phyloP scores from a whole-genome alignment of 1,139 yeast species.

The Ogataea hybrid region DNA sequence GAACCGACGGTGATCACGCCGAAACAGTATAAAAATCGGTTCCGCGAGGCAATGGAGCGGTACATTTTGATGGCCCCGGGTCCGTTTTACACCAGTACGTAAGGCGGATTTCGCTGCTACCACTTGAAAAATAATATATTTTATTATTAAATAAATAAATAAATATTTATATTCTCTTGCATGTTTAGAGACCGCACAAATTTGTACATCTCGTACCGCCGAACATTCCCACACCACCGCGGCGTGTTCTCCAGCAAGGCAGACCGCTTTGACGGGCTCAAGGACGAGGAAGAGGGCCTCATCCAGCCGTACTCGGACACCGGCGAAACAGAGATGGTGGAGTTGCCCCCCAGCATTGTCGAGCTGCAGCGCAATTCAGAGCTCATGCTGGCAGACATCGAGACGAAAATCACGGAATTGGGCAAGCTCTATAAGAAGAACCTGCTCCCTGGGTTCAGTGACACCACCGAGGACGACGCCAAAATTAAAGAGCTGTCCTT shows the following conservation, averaged over 20 bases:
- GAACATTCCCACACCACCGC: constrained; percentile 60
- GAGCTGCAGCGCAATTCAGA: constrained; percentile 76
- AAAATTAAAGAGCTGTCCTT: constrained; percentile 74
- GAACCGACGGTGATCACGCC: constrained; percentile 98
- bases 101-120: no score
- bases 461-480: constrained; percentile 64
- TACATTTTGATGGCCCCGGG: constrained; percentile 95
- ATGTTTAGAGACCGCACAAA: constrained; percentile 80
- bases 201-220: constrained; percentile 64
- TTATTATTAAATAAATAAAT: neutral
- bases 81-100: constrained; percentile 50
- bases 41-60: constrained; percentile 97
- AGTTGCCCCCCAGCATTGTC: constrained; percentile 72
- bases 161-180: neutral
- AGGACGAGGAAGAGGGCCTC: constrained; percentile 58
- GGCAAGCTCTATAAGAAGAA: constrained; percentile 75
- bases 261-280: constrained; percentile 39
- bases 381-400: constrained; percentile 49
- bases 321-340: constrained; percentile 38
- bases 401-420: constrained; percentile 51
- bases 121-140: neutral
- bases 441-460: constrained; percentile 82
- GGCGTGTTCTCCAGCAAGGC: constrained; percentile 14
- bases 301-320: constrained; percentile 31
- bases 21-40: constrained; percentile 86